phyloP scores from a whole-genome alignment of 148 eudicot genomes.

The Drosera capensis region DNA sequence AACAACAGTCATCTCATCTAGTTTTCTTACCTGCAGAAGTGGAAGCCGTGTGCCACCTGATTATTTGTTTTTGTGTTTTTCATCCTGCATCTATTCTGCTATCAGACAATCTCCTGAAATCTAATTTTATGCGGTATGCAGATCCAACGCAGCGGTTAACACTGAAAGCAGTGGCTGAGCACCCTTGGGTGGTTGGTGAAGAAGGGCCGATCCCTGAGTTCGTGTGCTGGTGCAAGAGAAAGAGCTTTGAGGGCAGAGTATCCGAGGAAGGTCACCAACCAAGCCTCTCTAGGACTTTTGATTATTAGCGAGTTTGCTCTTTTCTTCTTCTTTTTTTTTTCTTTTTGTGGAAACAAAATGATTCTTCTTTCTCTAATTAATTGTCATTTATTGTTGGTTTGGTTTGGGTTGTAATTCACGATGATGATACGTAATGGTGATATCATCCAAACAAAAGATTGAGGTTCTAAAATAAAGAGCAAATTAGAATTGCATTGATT shows the following conservation, averaged over 20 bases:
- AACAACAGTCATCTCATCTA: not conserved
- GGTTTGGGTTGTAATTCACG: too few species aligned
- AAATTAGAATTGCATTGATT: too few species aligned
- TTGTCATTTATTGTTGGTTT: too few species aligned
- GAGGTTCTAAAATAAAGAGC: too few species aligned
- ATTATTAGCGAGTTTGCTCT: too few species aligned
- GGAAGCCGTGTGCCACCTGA: not conserved
- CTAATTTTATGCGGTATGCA: too few species aligned
- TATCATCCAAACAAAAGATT: too few species aligned
- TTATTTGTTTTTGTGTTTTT: not conserved
- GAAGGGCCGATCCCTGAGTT: conserved; percentile 69
- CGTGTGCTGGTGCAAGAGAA: conserved; percentile 72
- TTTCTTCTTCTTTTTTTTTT: too few species aligned
- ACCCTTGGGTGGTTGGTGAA: conserved; percentile 70
- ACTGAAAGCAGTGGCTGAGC: conserved; percentile 46
- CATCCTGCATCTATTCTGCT: not conserved
- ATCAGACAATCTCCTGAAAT: conserved; percentile 4
- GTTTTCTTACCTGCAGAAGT: not conserved
- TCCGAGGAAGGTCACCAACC: not conserved
- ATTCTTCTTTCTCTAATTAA: too few species aligned
- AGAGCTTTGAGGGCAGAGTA: conserved; percentile 15
- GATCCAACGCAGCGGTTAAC: conserved; percentile 71
- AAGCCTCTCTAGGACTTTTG: too few species aligned
- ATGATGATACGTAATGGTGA: too few species aligned
- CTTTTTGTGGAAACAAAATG: too few species aligned